Conservation (phyloP, 2,329 filamentous ascomycete genomes). For the Sarocladium kiliense region DNA sequence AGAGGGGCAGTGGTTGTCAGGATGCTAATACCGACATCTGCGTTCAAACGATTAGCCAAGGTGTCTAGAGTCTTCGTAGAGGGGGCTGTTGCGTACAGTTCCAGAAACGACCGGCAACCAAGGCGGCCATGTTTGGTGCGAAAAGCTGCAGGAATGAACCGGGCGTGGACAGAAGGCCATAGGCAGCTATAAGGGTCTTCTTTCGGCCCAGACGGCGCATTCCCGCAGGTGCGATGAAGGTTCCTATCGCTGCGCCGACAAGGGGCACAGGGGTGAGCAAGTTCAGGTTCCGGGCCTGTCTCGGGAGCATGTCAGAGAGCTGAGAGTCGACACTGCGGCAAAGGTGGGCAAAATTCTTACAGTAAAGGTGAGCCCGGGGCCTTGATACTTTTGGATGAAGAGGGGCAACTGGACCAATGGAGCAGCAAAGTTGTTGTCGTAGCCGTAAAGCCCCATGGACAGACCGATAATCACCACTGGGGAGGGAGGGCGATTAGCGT, state of each 20-base stretch:
- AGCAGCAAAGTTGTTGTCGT: neutral
- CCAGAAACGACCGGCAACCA: neutral
- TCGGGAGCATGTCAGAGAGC: too few species aligned
- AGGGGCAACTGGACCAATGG: neutral
- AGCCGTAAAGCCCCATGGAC: neutral
- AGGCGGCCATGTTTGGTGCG: neutral
- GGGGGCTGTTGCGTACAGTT: too few species aligned
- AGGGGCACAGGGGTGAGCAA: neutral
- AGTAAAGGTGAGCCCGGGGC: too few species aligned
- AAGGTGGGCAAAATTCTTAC: too few species aligned
- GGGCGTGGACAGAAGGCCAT: neutral
- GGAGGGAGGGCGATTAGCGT: neutral
- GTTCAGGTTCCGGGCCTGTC: too few species aligned
- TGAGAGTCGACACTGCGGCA: too few species aligned
- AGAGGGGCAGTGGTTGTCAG: neutral
- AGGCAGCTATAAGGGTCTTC: neutral
- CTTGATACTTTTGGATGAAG: neutral
- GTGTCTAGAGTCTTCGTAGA: too few species aligned
- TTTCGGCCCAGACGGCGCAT: neutral
- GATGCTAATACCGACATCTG: neutral
- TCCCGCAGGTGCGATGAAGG: neutral
- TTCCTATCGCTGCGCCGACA: neutral
- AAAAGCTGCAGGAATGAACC: neutral
- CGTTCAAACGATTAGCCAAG: too few species aligned
- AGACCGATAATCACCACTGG: neutral